These are phyloP conservation scores for Odontarrhena argentea DNA, from an alignment of 345 rosid species.

Conservation along the genomic window DNA sequence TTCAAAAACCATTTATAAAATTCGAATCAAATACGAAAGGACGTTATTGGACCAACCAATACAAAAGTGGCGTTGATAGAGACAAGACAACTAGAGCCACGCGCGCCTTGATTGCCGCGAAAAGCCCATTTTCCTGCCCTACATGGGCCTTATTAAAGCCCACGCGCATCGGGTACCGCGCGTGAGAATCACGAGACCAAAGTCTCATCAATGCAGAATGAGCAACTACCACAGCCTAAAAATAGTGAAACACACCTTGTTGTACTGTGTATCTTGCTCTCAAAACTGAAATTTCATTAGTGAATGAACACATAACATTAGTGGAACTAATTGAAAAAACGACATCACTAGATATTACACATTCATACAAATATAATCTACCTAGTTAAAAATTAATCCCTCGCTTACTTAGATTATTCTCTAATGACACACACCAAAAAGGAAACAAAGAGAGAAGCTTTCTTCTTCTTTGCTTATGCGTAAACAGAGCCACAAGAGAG, in stretches of 20 bases:
- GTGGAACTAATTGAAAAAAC: neutral
- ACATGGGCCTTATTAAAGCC: conserved; percentile 1
- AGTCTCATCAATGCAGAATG: neutral
- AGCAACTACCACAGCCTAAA: neutral
- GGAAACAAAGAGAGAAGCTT: neutral
- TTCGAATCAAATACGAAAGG: neutral
- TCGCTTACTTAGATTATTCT: conserved; percentile 19
- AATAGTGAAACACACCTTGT: neutral
- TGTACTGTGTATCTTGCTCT: neutral
- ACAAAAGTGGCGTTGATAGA: conserved; percentile 14
- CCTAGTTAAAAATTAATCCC: conserved; percentile 22
- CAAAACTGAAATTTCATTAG: conserved; percentile 22
- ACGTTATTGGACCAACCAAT: neutral
- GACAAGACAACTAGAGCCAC: conserved; percentile 34
- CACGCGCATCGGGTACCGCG: conserved; percentile 2
- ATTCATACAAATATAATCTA: conserved; percentile 19
- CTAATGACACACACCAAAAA: conserved; percentile 17
- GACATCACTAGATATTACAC: conserved; percentile 28
- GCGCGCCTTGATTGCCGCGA: conserved; percentile 27
- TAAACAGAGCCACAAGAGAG: conserved; percentile 78
- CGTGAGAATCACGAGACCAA: neutral
- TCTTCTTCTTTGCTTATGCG: conserved; percentile 41
- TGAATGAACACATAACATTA: conserved; percentile 36
- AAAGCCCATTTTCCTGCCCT: conserved; percentile 18
- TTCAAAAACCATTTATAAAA: neutral